A percentile compares a stretch with the other conserved stretches of the same genome.
These are phyloP conservation scores for Margaritispora aquatica DNA, from an alignment of 495 filamentous ascomycete species.

Conservation along the genomic window DNA sequence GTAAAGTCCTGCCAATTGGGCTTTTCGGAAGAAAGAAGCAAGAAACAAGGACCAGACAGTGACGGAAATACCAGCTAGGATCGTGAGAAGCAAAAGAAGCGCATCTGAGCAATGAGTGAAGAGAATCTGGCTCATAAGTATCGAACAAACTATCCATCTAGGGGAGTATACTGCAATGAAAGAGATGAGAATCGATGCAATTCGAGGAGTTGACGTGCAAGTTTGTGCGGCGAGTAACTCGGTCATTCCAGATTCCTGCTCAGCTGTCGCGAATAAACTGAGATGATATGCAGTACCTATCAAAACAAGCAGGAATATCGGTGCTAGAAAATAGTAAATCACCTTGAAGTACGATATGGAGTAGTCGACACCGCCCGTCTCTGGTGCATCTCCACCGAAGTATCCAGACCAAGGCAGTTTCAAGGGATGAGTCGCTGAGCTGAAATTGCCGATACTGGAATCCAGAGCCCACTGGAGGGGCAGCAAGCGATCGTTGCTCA, in stretches of 20 bases:
- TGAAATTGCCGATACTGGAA: slow-evolving; percentile 14
- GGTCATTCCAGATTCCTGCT: slow-evolving; percentile 14
- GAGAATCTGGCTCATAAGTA: slow-evolving; percentile 30
- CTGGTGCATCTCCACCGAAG: not conserved
- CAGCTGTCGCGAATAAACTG: slow-evolving; percentile 12
- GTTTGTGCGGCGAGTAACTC: slow-evolving; percentile 19
- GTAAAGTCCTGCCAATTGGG: slow-evolving; percentile 41
- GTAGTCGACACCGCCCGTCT: not conserved
- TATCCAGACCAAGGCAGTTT: slow-evolving; percentile 7
- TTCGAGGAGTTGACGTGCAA: slow-evolving; percentile 14
- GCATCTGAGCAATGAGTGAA: slow-evolving; percentile 31
- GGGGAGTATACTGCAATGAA: slow-evolving; percentile 40
- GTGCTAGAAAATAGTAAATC: slow-evolving; percentile 8
- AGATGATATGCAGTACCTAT: slow-evolving; percentile 21
- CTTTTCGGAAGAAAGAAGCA: slow-evolving; percentile 38
- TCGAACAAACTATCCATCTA: slow-evolving; percentile 33
- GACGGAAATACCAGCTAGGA: slow-evolving; percentile 33
- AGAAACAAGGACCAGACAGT: slow-evolving; percentile 35
- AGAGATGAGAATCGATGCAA: slow-evolving; percentile 21
- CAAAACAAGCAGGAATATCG: slow-evolving; percentile 16
- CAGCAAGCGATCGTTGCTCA: not conserved
- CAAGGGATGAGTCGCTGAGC: slow-evolving; percentile 2
- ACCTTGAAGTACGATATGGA: slow-evolving; percentile 7
- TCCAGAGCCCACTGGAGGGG: slow-evolving; percentile 17
- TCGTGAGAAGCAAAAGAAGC: slow-evolving; percentile 33